Percentiles rank a stretch among this genome's conserved stretches.
phyloP scores from a whole-genome alignment of 192 early-diverging fungal genomes.

The Linnemannia schmuckeri region DNA sequence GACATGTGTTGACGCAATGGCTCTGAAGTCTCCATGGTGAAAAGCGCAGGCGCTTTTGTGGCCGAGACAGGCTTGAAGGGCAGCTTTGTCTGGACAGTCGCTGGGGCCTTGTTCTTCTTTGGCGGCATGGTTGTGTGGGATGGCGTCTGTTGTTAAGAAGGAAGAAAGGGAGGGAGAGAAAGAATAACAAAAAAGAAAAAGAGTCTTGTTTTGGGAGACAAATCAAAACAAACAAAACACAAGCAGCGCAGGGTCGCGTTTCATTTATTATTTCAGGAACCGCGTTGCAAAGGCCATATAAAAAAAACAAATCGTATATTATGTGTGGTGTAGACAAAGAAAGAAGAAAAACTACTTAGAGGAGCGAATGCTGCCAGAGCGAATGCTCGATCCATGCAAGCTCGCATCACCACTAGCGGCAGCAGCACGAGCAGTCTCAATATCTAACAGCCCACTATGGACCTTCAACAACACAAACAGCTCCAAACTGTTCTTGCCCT shows the following conservation, averaged over 20 bases:
- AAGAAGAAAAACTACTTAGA: neutral
- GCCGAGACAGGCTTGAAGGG: slow-evolving; percentile 31
- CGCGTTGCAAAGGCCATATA: neutral
- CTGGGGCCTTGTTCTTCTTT: slow-evolving; percentile 31
- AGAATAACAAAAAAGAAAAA: neutral
- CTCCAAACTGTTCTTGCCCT: slow-evolving; percentile 76
- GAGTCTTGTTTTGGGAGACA: neutral
- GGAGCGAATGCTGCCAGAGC: slow-evolving; percentile 29
- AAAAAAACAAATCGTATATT: neutral
- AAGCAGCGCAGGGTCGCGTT: slow-evolving; percentile 8
- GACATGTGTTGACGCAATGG: slow-evolving; percentile 28
- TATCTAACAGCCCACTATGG: slow-evolving; percentile 64
- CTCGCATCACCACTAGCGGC: neutral
- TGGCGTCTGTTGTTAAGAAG: neutral
- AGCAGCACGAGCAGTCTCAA: slow-evolving; percentile 42
- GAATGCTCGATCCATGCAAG: slow-evolving; percentile 3
- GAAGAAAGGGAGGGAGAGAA: neutral
- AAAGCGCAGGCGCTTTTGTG: neutral
- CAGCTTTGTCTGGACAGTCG: slow-evolving; percentile 47
- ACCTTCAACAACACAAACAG: slow-evolving; percentile 71
- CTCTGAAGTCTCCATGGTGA: slow-evolving; percentile 8
- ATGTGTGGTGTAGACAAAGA: neutral
- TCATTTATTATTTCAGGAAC: slow-evolving; percentile 6
- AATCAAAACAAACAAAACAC: slow-evolving; percentile 10
- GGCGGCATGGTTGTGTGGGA: slow-evolving; percentile 30